Evolutionary conservation across 345 rosid species (phyloP).

Genomic region (Barbarea vulgaris): DNA sequence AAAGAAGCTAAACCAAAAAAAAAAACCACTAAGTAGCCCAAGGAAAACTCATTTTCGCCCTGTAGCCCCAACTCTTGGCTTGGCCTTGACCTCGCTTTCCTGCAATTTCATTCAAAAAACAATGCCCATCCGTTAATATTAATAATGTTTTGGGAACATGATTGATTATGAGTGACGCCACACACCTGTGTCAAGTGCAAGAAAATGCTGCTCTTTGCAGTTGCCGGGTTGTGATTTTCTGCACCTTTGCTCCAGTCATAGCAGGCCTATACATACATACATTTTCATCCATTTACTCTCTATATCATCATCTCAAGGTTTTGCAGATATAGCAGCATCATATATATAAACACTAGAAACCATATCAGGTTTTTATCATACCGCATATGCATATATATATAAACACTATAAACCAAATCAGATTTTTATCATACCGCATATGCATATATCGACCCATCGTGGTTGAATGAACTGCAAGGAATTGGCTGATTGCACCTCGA

Average conservation of each 20-base stretch:
- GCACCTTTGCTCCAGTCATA: conserved; percentile 94
- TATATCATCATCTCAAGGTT: conserved; percentile 11
- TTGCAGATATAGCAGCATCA: not conserved
- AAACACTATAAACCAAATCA: too few relatives aligned
- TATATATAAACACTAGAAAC: not conserved
- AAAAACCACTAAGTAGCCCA: not conserved
- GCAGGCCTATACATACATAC: conserved; percentile 54
- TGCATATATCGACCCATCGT: conserved; percentile 89
- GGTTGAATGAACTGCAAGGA: conserved; percentile 89
- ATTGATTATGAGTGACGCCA: not conserved
- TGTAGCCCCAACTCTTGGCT: conserved; percentile 63
- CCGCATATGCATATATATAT: conserved; percentile 91
- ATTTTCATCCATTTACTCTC: not conserved
- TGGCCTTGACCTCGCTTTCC: conserved; percentile 88
- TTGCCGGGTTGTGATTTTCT: conserved; percentile 45
- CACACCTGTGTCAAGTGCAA: conserved; percentile 41
- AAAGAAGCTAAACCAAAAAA: not conserved
- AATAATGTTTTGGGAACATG: not conserved
- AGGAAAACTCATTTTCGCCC: conserved; percentile 48
- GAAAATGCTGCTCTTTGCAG: conserved; percentile 42
- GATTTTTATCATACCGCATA: conserved; percentile 61
- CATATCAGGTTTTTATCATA: conserved; percentile 26
- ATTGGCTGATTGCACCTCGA: conserved; percentile 85
- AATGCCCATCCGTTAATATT: not conserved
- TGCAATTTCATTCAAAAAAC: conserved; percentile 37